Evolutionary conservation across 1,284 basidiomycete genomes (phyloP).

Genomic region (Exsudoporus floridanus): DNA sequence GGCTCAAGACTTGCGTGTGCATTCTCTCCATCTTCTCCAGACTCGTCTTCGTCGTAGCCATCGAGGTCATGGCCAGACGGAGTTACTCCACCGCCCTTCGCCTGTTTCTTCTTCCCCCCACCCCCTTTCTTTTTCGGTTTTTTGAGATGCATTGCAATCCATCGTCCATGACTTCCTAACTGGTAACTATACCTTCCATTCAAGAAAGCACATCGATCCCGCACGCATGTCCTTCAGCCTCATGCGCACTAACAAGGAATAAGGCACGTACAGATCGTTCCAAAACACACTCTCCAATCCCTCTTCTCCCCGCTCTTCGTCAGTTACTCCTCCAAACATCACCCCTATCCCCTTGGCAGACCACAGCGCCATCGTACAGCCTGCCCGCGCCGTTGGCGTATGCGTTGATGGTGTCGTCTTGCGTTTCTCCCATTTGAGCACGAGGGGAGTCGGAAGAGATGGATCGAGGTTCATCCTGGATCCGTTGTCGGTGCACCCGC

Average conservation of each 20-base stretch:
- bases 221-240: neutral
- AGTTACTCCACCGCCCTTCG: neutral
- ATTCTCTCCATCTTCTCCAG: conserved; percentile 35
- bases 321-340: conserved; percentile 89
- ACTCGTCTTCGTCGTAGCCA: conserved; percentile 34
- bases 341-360: conserved; percentile 66
- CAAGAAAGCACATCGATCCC: neutral
- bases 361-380: conserved; percentile 88
- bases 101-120: conserved; percentile 44
- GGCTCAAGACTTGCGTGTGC: conserved; percentile 10
- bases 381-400: conserved; percentile 64
- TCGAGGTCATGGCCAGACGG: neutral
- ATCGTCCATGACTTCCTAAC: conserved; percentile 73
- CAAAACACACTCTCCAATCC: conserved; percentile 82
- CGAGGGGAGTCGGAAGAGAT: conserved; percentile 40
- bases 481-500: neutral
- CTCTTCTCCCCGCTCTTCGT: conserved; percentile 87
- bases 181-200: conserved; percentile 75
- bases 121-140: conserved; percentile 54
- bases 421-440: conserved; percentile 82
- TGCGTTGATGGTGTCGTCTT: conserved; percentile 60
- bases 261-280: conserved; percentile 61
- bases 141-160: conserved; percentile 77
- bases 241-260: too few species aligned
- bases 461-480: conserved; percentile 39